Evolutionary conservation across 345 rosid genomes (phyloP), one percentile per base, ranked within the genome.

Genomic region (Triadica sebifera): DNA sequence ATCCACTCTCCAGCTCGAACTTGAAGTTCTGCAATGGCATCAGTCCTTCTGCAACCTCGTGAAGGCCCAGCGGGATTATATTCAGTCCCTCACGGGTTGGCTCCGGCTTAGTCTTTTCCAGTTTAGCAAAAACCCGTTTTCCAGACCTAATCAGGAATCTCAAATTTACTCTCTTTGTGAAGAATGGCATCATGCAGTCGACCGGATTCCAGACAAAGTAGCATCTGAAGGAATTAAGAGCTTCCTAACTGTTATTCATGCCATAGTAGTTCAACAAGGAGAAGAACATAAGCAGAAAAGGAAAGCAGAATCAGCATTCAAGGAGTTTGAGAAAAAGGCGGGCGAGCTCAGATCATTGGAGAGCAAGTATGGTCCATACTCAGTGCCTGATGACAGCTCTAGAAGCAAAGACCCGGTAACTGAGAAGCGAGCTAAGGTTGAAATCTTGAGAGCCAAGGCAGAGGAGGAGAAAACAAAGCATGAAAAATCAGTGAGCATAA

Each of bases 171-270:
- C 90, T 5, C 85, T 94, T 47, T 89, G 97, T 8, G 98, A 95
- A 80, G 95, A 92, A 52, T 95, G 97, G 98, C 91, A 91, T 43
- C 89, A 85, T 63, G 97, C 96, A 17, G 81, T 91, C 3, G 94
- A 93, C 77, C 73, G 97, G 71, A 87, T 91, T 76, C 99, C 98
- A 3, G 99, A 92, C 84, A 95, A 91, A 77, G 99, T 93, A 70
- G 99, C 98, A 80, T 89, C 99, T 0, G 98, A 95, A 86, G 99
- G 96, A 70, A 92, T 95, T 82, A 92, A 90, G 74, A 91, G 98
- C 82, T 89, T 95, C 80, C 67, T 95, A 55, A 81, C 88, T 0
- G 97, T 90, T 19, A 86, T 95, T 71, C 94, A 91, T n/a, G 92
- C 90, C 12, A 89, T 95, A 6, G 98, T 95, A 53, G 87, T 81